Percentiles rank a stretch among this genome's conserved stretches.
Evolutionary conservation across 352 stramenopile genomes (phyloP).

Genomic region (Phytophthora melonis): DNA sequence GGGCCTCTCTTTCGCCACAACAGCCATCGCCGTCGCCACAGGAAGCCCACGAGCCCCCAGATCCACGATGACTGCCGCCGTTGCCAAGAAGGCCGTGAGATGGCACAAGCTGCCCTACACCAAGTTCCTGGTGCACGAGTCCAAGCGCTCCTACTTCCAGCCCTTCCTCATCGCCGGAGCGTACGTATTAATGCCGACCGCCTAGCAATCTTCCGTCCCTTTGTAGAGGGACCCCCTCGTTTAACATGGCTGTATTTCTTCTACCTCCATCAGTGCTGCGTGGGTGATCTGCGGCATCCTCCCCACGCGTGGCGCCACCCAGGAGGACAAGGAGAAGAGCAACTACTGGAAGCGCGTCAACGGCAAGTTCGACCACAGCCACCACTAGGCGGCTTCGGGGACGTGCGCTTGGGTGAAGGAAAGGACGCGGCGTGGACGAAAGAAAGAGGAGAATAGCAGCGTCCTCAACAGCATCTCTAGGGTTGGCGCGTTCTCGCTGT

Average conservation of each 20-base stretch:
- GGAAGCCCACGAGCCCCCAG: constrained; percentile 15
- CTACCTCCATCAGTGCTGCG: constrained; percentile 50
- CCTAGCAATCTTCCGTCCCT: neutral
- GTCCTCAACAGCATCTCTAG: neutral
- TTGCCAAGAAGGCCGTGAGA: constrained; percentile 71
- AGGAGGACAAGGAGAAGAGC: constrained; percentile 86
- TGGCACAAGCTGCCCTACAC: constrained; percentile 87
- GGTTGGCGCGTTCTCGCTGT: constrained; percentile 13
- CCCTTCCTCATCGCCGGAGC: constrained; percentile 84
- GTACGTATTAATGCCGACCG: constrained; percentile 41
- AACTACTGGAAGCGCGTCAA: constrained; percentile 90
- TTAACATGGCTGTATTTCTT: neutral
- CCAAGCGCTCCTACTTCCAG: constrained; percentile 83
- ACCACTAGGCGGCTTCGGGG: constrained; percentile 64
- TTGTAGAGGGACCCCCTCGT: neutral
- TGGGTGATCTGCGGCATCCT: constrained; percentile 88
- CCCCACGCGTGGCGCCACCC: constrained; percentile 74
- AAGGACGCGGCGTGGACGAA: neutral
- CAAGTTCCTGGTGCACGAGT: constrained; percentile 83
- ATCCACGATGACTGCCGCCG: constrained; percentile 57
- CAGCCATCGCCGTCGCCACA: constrained; percentile 24
- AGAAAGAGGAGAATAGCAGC: neutral
- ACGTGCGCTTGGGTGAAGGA: constrained; percentile 11
- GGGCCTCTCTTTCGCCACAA: constrained; percentile 31
- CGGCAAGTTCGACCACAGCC: constrained; percentile 83